Base-by-base conservation (phyloP, 2,329 filamentous ascomycete genomes). In the Diplodia scrobiculata region DNA sequence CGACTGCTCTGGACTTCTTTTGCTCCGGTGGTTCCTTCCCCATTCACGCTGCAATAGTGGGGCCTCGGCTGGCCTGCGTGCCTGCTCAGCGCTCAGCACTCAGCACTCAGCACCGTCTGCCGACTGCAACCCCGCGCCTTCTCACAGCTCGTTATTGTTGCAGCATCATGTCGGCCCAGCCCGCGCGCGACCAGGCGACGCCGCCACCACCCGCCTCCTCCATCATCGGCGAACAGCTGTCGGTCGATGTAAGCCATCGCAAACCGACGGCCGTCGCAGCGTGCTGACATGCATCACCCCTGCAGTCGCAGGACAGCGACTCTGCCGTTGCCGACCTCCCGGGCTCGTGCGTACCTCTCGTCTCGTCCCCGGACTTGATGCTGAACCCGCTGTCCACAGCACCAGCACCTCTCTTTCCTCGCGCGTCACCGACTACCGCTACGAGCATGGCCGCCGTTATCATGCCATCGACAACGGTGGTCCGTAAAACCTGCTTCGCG, bases 361-460 rank as follows among this genome's bases (percentile, higher is more conserved):
- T n/a, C 19, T 45, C 14, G 11, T 17, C n/a, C n/a, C 9, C 4
- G 14, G 25, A 17, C 29, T 48, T 11, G 10, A 21, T 34, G 25
- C n/a, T 36, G 27, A 48, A 47, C 7, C 17, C 6, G 7, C 14
- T 47, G 47, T 19, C 14, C 21, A 25, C 55, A 68, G 67, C 27
- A 64, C 59, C n/a, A 66, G 53, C 27, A 69, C 68, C 13, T 69
- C 66, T 9, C 50, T 66, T n/a, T 45, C 66, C 45, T 62, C 63
- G 7, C 34, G 53, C 62, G 52, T 67, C 10, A 67, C 67, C 48
- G 41, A 54, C 38, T 68, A 53, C 38, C 58, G 53, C 21, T 60
- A 68, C 29, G 66, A 67, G 51, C 41, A 66, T 53, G 67, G 68
- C 17, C 58, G 65, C 3, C 55, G 67, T 11, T 68, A 68, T 21